phyloP scores from a whole-genome alignment of 2,329 filamentous ascomycete species.

The Fusarium protoensiforme region DNA sequence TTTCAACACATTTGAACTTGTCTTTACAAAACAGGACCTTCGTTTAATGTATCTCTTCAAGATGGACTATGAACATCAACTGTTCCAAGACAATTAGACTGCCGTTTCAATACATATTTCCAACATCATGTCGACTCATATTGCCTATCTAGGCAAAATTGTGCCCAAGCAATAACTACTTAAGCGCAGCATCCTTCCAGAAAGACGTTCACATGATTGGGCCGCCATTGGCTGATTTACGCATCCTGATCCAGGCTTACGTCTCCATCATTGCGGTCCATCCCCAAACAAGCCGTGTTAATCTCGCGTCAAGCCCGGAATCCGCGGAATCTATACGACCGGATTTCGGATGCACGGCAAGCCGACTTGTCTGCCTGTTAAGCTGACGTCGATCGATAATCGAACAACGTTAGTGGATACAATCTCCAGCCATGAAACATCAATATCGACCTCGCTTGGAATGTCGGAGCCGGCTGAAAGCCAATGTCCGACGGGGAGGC shows the following conservation, averaged over 20 bases:
- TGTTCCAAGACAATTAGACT: neutral
- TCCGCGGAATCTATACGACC: neutral
- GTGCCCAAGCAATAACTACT: too few relatives aligned
- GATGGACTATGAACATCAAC: neutral
- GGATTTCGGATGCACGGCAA: neutral
- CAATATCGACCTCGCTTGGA: neutral
- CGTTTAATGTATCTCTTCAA: neutral
- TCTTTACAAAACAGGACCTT: too few relatives aligned
- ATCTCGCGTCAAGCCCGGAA: neutral
- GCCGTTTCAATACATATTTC: neutral
- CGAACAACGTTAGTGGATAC: neutral
- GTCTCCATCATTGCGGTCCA: neutral
- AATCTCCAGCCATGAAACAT: neutral
- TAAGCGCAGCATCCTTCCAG: neutral
- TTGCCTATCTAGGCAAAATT: neutral
- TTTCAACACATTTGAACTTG: too few relatives aligned
- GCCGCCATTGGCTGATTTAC: neutral
- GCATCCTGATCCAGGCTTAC: neutral
- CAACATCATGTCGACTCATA: neutral
- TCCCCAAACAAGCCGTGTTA: neutral
- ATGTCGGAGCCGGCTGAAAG: neutral
- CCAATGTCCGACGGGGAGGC: neutral
- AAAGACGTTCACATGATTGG: neutral
- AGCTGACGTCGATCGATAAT: neutral
- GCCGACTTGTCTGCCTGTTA: neutral